Evolutionary conservation across 768 basidiomycete genomes (phyloP).

Genomic region (Phaeotremella fagi): DNA sequence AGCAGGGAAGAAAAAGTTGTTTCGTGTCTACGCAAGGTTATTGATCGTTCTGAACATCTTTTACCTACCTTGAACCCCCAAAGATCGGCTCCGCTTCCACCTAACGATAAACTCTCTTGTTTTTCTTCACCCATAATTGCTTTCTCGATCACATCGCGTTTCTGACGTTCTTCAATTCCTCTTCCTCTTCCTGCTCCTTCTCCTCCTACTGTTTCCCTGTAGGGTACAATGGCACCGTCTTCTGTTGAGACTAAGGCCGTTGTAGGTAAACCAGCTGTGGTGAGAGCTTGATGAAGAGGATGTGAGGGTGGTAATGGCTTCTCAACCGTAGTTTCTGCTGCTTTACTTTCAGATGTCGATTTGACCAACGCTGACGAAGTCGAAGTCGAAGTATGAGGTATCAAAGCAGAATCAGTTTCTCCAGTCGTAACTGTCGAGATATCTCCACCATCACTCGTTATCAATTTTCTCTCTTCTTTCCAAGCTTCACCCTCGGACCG

Average conservation of each 20-base stretch:
- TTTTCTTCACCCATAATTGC: slow-evolving; percentile 38
- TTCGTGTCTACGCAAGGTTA: slow-evolving; percentile 62
- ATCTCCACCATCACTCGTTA: slow-evolving; percentile 15
- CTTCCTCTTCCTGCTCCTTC: slow-evolving; percentile 28
- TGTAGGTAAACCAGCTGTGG: slow-evolving; percentile 43
- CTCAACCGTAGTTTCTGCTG: slow-evolving; percentile 15
- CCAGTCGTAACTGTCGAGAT: background rate
- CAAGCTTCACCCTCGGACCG: slow-evolving; percentile 58
- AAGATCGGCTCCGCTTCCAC: slow-evolving; percentile 31
- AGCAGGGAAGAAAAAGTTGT: slow-evolving; percentile 90
- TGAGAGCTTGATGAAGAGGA: slow-evolving; percentile 41
- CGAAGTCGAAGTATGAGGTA: slow-evolving; percentile 9
- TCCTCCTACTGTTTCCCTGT: slow-evolving; percentile 35
- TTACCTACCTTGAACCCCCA: slow-evolving; percentile 46
- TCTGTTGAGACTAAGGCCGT: slow-evolving; percentile 40
- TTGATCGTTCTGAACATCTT: background rate
- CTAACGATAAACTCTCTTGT: slow-evolving; percentile 17
- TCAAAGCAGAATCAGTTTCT: background rate
- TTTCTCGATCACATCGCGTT: slow-evolving; percentile 19
- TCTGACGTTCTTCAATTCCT: slow-evolving; percentile 25
- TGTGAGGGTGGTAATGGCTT: slow-evolving; percentile 30
- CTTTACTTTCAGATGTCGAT: background rate
- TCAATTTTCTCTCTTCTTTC: slow-evolving; percentile 36
- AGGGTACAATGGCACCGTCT: slow-evolving; percentile 41
- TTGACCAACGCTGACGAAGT: slow-evolving; percentile 21